Evolutionary conservation across 345 rosid genomes (phyloP).

Genomic region (Trapa bicornis): DNA sequence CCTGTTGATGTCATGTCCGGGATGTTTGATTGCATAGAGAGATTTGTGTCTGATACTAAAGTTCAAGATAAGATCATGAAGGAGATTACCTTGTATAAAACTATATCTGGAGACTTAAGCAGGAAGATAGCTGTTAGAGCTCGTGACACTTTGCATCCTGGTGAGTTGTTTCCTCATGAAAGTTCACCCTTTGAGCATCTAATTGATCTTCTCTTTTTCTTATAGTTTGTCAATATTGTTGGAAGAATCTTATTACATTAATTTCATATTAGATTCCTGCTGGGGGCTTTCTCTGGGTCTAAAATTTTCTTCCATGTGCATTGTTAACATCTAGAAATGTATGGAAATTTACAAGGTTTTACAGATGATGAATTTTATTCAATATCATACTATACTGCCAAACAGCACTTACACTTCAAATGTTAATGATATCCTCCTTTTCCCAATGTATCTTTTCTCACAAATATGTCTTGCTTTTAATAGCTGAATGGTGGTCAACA

Average conservation of each 20-base stretch:
- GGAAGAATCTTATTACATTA: neutral
- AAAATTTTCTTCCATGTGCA: neutral
- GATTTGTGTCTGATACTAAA: constrained; percentile 47
- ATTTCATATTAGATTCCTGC: neutral
- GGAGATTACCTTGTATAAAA: constrained; percentile 62
- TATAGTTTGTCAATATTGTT: neutral
- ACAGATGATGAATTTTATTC: neutral
- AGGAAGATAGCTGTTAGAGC: constrained; percentile 91
- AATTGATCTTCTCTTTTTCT: neutral
- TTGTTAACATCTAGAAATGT: neutral
- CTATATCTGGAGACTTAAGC: constrained; percentile 71
- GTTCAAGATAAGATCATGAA: constrained; percentile 15
- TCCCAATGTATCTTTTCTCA: neutral
- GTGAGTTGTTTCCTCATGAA: constrained; percentile 12
- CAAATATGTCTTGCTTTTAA: constrained; percentile 7
- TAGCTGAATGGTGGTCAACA: constrained; percentile 97
- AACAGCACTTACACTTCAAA: neutral
- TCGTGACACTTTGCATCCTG: constrained; percentile 35
- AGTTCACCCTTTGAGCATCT: neutral
- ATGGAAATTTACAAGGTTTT: neutral
- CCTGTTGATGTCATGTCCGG: constrained; percentile 53
- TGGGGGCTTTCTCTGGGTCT: neutral
- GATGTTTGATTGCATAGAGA: constrained; percentile 80
- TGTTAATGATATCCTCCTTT: neutral
- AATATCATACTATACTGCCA: neutral